Evolutionary conservation across 2,329 filamentous ascomycete genomes (phyloP), one percentile per base, ranked within the genome.

Genomic region (Paradendryphiella salina): DNA sequence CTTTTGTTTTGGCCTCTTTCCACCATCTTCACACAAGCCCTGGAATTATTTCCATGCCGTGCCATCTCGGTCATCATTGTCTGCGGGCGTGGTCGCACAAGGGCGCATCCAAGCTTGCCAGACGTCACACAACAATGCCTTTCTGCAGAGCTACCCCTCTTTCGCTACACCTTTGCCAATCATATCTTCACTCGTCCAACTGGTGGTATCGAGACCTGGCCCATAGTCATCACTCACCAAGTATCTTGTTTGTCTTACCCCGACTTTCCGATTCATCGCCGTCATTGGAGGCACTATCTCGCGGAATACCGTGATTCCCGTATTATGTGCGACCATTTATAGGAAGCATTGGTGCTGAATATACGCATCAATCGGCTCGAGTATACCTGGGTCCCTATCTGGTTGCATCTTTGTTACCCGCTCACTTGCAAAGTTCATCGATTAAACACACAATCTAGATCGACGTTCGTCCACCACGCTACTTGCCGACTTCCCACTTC

Each of bases 221-320:
- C 33, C 14, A 37, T 10, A 7, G 13, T 33, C 11, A 18, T n/a
- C 17, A 21, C 8, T 11, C 33, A 32, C 13, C 21, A 15, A 9
- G 23, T 28, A 29, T 15, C 15, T 18, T 21, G 3, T 18, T 34
- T 13, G 32, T 14, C 17, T 33, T 43, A 2, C 7, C 32, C 20
- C 44, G 35, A 21, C 21, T 41, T 43, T 38, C 49, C 49, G 38
- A 43, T 13, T 10, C 29, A 33, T 38, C 21, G 9, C 49, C 38
- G 49, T 11, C 10, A 43, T 52, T 52, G 49, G 49, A 41, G 49
- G 48, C 18, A 31, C 23, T 47, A 42, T 41, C 14, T 37, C 43
- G 48, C 37, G 28, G 14, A 15, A 40, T n/a, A 6, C n/a, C 3
- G 18, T 28, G n/a, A 21, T 45, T 21, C 26, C 49, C 49, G 32